Percentiles rank a stretch among this genome's conserved stretches.
Evolutionary conservation across 2,329 filamentous ascomycete genomes (phyloP).

Genomic region (Colletotrichum costaricense): DNA sequence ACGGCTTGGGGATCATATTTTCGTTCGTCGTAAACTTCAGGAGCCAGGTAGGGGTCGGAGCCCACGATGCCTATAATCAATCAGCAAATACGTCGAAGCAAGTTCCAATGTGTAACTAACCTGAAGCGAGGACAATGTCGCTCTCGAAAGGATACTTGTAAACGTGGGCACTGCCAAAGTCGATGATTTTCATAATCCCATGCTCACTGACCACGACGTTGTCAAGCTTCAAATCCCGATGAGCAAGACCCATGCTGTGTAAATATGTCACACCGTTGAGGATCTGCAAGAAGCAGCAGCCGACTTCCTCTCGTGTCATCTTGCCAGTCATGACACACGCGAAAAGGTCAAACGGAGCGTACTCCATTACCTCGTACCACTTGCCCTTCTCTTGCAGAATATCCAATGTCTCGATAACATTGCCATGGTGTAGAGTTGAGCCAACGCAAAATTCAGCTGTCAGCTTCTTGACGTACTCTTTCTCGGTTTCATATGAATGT

Average conservation of each 20-base stretch:
- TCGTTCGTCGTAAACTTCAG: constrained; percentile 93
- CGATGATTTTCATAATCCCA: constrained; percentile 99
- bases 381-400: constrained; percentile 93
- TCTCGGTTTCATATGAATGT: constrained; percentile 92
- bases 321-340: constrained; percentile 99
- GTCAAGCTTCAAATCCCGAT: constrained; percentile 95
- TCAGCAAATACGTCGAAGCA: not conserved
- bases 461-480: constrained; percentile 97
- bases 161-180: constrained; percentile 97
- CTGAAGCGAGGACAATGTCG: constrained; percentile 82
- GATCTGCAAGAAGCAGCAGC: constrained; percentile 93
- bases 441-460: constrained; percentile 99
- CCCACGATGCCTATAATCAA: constrained; percentile 70
- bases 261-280: constrained; percentile 94
- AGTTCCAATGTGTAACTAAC: constrained; percentile 59
- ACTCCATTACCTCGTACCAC: constrained; percentile 99
- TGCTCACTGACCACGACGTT: constrained; percentile 97
- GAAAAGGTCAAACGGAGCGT: constrained; percentile 94
- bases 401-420: constrained; percentile 97
- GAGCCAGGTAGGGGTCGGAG: constrained; percentile 94
- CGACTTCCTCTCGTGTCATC: constrained; percentile 92
- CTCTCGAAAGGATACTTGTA: constrained; percentile 98
- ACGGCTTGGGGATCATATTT: constrained; percentile 95
- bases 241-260: constrained; percentile 93
- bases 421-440: constrained; percentile 95